phyloP scores from a whole-genome alignment of 2,329 filamentous ascomycete species.

The Colletotrichum sansevieriae region DNA sequence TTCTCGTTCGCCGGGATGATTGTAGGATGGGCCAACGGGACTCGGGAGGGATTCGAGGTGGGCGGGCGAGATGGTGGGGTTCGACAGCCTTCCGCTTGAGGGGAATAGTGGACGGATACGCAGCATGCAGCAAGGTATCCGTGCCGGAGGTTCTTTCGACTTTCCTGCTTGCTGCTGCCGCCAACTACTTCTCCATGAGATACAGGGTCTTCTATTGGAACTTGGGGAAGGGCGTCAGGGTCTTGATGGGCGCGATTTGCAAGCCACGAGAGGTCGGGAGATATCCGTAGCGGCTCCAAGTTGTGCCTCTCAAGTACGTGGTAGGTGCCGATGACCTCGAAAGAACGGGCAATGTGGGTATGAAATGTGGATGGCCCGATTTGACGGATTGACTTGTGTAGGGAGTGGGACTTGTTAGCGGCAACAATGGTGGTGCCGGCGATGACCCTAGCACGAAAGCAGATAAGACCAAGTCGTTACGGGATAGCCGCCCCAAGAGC shows the following conservation, averaged over 20 bases:
- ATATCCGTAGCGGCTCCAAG: slow-evolving; percentile 1
- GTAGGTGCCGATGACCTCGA: neutral
- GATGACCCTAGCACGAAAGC: slow-evolving; percentile 36
- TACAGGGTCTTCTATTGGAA: slow-evolving; percentile 18
- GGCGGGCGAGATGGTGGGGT: slow-evolving; percentile 18
- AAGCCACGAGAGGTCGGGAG: slow-evolving; percentile 14
- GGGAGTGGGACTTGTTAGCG: slow-evolving; percentile 31
- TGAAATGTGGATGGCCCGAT: slow-evolving; percentile 30
- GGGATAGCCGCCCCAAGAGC: slow-evolving; percentile 40
- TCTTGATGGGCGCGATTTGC: slow-evolving; percentile 13
- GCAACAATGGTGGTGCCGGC: slow-evolving; percentile 31
- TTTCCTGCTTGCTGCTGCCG: slow-evolving; percentile 5
- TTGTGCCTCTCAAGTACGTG: neutral
- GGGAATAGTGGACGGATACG: slow-evolving; percentile 35
- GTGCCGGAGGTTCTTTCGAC: slow-evolving; percentile 5
- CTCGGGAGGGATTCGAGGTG: slow-evolving; percentile 24
- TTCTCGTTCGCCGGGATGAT: slow-evolving; percentile 23
- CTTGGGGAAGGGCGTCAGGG: slow-evolving; percentile 26
- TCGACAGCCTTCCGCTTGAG: slow-evolving; percentile 22
- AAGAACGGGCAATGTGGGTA: slow-evolving; percentile 6
- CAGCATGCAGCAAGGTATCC: slow-evolving; percentile 21
- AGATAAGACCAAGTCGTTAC: slow-evolving; percentile 30
- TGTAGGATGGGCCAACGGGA: slow-evolving; percentile 18
- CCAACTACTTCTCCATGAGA: slow-evolving; percentile 11
- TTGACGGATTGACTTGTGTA: slow-evolving; percentile 33